These are phyloP conservation scores for Candida insectorum DNA, from an alignment of 805 yeast genomes.

Conservation along the genomic window DNA sequence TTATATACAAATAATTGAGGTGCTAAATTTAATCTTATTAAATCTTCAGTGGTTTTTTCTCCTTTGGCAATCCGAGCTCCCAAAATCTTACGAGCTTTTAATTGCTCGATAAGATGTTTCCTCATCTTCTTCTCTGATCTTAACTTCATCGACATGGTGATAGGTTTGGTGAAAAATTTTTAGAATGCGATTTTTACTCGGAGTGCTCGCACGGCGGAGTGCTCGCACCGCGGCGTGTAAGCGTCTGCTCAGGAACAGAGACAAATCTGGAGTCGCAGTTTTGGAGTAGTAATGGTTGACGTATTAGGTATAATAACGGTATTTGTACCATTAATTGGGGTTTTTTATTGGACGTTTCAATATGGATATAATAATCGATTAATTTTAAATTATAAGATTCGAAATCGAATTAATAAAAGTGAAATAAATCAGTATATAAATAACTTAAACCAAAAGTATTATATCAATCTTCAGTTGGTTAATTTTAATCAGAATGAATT, in stretches of 20 bases:
- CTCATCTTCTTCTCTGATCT: conserved; percentile 47
- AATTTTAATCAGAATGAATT: conserved; percentile 10
- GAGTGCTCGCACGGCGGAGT: too few relatives aligned
- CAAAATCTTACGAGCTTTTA: conserved; percentile 38
- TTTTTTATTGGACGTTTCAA: conserved; percentile 7
- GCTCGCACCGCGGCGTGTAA: too few relatives aligned
- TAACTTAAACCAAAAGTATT: conserved; percentile 14
- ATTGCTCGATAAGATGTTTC: conserved; percentile 43
- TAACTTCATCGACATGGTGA: conserved; percentile 34
- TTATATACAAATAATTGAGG: conserved; percentile 84
- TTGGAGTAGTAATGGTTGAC: not conserved
- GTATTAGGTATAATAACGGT: not conserved
- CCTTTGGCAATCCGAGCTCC: conserved; percentile 44
- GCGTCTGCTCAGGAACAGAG: too few relatives aligned
- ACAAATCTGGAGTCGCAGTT: too few relatives aligned
- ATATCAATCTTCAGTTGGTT: conserved; percentile 1
- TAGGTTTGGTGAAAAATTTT: conserved; percentile 5
- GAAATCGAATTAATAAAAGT: conserved; percentile 11
- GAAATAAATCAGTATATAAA: conserved; percentile 24
- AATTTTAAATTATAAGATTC: conserved; percentile 13
- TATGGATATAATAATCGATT: conserved; percentile 12
- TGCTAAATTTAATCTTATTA: conserved; percentile 54
- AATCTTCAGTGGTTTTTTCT: conserved; percentile 29
- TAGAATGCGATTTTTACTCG: not conserved
- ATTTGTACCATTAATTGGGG: conserved; percentile 1